Evolutionary conservation across 495 filamentous ascomycete species (phyloP), one percentile per base, ranked within the genome.

Genomic region (Peziza echinospora): DNA sequence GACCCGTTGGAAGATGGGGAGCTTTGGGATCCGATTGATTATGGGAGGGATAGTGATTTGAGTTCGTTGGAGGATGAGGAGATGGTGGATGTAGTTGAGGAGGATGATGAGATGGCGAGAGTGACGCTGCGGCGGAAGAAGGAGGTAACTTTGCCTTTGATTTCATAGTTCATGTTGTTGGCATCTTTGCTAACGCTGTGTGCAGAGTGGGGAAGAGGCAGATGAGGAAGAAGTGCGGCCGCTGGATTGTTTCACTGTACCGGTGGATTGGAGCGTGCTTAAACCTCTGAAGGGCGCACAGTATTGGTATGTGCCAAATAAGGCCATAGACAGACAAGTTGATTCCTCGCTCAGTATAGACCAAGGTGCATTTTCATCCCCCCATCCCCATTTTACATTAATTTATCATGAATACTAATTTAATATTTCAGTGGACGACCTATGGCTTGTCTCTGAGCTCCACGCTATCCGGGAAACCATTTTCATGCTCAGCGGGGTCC

Each of bases 21-120:
- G 43, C 73, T 93, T 7, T 97, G 87, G 87, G 70, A 71, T 42
- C 70, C 75, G 51, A 72, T 84, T 49, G 76, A 89, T 53, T 91
- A 79, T 56, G 71, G 62, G 22, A 74, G 67, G 0, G 70, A 72
- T 26, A 76, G 71, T 30, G 84, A 80, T n/a, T 69, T 51, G 44
- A 59, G 52, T 21, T 21, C 21, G 56, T 51, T 45, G 2, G 52
- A 53, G 13, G 57, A 54, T 21, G 57, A 45, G 22, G 13, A 44
- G 11, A 34, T 34, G 4, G 49, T 41, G 11, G 41, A 8, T 5
- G 41, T 17, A n/a, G 30, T 37, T 37, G 1, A 5, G 30, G 30
- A 37, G n/a, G n/a, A n/a, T n/a, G n/a, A n/a, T 17, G 13, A 37
- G 19, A 37, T 37, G 30, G 19, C 13, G 3, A 37, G 19, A 13